These are phyloP conservation scores for Scopulariopsis brevicaulis DNA, from an alignment of 2,329 filamentous ascomycete genomes.

Conservation along the genomic window DNA sequence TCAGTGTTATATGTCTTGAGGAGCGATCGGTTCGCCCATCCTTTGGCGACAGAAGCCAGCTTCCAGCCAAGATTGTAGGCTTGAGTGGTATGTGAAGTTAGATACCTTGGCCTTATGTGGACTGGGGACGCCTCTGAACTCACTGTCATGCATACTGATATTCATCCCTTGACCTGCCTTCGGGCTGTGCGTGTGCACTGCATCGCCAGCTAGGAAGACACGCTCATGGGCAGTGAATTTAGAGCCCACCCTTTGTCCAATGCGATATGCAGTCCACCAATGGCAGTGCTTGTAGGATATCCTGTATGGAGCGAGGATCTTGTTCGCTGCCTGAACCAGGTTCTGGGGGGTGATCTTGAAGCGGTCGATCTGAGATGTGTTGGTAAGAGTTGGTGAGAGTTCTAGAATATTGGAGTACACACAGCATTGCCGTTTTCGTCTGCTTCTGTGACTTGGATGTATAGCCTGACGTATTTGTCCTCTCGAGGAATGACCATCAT, in stretches of 20 bases:
- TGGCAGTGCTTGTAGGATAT: conserved; percentile 52
- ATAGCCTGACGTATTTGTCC: conserved; percentile 49
- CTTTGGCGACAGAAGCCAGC: conserved; percentile 32
- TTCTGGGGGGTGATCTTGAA: conserved; percentile 51
- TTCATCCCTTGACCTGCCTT: conserved; percentile 67
- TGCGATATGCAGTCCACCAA: conserved; percentile 62
- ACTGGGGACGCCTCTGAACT: too few species aligned
- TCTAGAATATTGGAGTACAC: too few species aligned
- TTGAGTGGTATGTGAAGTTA: conserved; percentile 5
- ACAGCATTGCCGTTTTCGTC: conserved; percentile 22
- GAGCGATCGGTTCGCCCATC: conserved; percentile 26
- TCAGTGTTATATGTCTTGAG: conserved; percentile 39
- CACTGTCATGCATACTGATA: conserved; percentile 41
- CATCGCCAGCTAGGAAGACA: conserved; percentile 62
- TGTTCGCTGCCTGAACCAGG: conserved; percentile 51
- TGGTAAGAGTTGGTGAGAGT: neutral
- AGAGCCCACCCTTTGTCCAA: conserved; percentile 52
- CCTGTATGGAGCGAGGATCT: conserved; percentile 56
- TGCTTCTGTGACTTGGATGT: conserved; percentile 46
- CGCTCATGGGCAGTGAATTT: conserved; percentile 43
- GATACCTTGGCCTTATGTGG: too few species aligned
- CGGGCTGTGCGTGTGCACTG: conserved; percentile 42
- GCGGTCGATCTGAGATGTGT: conserved; percentile 44
- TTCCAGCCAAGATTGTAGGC: conserved; percentile 46
- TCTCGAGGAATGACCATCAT: conserved; percentile 56